Percentiles rank a stretch among this genome's conserved stretches.
phyloP scores from a whole-genome alignment of 257 asterid genomes.

The Solanum etuberosum region DNA sequence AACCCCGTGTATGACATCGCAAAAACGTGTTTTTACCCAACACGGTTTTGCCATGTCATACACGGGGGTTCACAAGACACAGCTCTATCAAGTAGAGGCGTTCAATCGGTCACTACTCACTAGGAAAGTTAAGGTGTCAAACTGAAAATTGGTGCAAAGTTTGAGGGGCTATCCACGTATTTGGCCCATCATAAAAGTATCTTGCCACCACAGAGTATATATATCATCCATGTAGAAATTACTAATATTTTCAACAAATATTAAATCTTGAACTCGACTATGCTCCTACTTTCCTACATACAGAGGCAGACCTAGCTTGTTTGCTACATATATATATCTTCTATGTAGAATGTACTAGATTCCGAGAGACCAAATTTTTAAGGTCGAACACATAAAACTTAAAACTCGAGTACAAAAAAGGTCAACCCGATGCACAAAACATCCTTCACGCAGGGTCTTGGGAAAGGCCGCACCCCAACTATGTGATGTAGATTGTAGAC shows the following conservation, averaged over 20 bases:
- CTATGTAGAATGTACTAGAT: neutral
- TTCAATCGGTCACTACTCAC: neutral
- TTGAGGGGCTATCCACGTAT: neutral
- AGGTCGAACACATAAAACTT: neutral
- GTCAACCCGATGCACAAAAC: too few species aligned
- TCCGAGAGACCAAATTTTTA: neutral
- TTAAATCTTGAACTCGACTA: neutral
- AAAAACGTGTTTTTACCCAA: neutral
- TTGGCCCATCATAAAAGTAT: neutral
- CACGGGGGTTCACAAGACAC: neutral
- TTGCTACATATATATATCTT: neutral
- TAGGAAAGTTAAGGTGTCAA: neutral
- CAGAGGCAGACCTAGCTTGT: neutral
- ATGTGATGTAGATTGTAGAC: too few species aligned
- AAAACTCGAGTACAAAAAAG: too few species aligned
- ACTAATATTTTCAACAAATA: too few species aligned
- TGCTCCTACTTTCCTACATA: neutral
- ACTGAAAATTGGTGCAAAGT: neutral
- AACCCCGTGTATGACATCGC: too few species aligned
- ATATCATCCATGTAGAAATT: too few species aligned
- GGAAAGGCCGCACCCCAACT: too few species aligned
- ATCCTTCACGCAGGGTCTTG: too few species aligned
- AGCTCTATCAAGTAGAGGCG: neutral
- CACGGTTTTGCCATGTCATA: neutral
- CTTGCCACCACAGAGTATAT: neutral